Evolutionary conservation across 2,329 filamentous ascomycete species (phyloP).

Genomic region (Trichoderma atroviride): DNA sequence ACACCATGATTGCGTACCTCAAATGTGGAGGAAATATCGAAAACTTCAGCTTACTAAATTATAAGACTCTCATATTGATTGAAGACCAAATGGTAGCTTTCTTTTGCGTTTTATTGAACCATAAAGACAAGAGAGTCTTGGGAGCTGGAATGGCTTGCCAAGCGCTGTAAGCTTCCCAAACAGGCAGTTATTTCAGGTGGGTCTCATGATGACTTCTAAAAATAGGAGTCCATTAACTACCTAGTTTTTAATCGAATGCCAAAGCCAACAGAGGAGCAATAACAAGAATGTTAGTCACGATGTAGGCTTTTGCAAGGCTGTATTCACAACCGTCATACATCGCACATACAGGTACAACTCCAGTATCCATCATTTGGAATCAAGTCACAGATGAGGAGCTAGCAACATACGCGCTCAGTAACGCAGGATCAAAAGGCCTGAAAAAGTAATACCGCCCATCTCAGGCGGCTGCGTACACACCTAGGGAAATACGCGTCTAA

Average conservation of each 20-base stretch:
- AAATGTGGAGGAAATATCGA: too few species aligned
- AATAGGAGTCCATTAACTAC: too few species aligned
- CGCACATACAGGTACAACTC: too few species aligned
- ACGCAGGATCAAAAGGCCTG: background rate
- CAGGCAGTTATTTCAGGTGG: background rate
- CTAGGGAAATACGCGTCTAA: background rate
- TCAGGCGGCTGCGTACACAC: background rate
- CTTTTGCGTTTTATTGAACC: constrained; percentile 53
- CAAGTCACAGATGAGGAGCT: background rate
- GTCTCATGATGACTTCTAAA: background rate
- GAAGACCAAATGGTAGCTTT: constrained; percentile 58
- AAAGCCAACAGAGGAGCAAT: too few species aligned
- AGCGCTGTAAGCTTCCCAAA: constrained; percentile 23
- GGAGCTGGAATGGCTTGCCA: constrained; percentile 40
- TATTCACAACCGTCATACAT: too few species aligned
- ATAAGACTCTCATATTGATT: constrained; percentile 72
- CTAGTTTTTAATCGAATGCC: too few species aligned
- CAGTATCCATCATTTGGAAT: too few species aligned
- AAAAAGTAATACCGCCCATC: background rate
- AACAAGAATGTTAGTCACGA: too few species aligned
- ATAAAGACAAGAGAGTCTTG: constrained; percentile 47
- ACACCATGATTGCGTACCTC: too few species aligned
- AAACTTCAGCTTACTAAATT: constrained; percentile 53
- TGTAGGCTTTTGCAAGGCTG: too few species aligned
- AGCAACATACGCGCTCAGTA: background rate